Conservation (phyloP, 2,329 filamentous ascomycete genomes). For the Monosporascus sp. region DNA sequence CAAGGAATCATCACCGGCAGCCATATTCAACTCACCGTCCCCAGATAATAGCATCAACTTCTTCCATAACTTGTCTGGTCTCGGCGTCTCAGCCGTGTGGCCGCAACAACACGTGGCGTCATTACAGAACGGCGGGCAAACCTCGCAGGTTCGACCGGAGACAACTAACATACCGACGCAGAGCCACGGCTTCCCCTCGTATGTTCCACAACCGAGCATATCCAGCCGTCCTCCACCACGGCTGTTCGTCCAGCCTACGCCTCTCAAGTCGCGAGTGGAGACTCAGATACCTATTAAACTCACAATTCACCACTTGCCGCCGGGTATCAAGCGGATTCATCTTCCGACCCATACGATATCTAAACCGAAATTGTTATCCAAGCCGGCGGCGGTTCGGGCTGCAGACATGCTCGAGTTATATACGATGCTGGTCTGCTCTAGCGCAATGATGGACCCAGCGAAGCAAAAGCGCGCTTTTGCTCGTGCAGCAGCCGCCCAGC, state of each 20-base stretch:
- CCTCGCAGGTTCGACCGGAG: slow-evolving; percentile 9
- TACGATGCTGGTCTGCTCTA: slow-evolving; percentile 83
- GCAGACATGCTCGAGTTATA: slow-evolving; percentile 75
- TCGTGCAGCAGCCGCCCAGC: slow-evolving; percentile 42
- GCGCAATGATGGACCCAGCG: slow-evolving; percentile 73
- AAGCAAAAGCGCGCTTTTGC: slow-evolving; percentile 64
- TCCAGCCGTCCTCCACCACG: slow-evolving; percentile 25
- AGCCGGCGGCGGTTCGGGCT: slow-evolving; percentile 58
- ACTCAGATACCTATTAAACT: slow-evolving; percentile 91
- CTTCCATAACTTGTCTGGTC: slow-evolving; percentile 22
- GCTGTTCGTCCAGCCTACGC: slow-evolving; percentile 61
- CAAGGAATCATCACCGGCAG: slow-evolving; percentile 47
- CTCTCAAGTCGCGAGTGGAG: slow-evolving; percentile 85
- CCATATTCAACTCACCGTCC: slow-evolving; percentile 44
- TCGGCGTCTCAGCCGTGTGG: slow-evolving; percentile 30
- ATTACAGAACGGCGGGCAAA: slow-evolving; percentile 4
- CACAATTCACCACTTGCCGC: slow-evolving; percentile 69
- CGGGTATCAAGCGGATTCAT: slow-evolving; percentile 73
- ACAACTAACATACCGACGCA: slow-evolving; percentile 8
- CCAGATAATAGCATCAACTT: slow-evolving; percentile 37
- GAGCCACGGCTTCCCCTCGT: slow-evolving; percentile 12
- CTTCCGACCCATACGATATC: slow-evolving; percentile 88
- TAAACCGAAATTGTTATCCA: slow-evolving; percentile 85
- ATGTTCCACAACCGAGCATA: slow-evolving; percentile 9
- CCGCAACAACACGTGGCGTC: slow-evolving; percentile 15